Base-by-base conservation (phyloP, 2,329 filamentous ascomycete species). In the Trichoderma oligosporum region DNA sequence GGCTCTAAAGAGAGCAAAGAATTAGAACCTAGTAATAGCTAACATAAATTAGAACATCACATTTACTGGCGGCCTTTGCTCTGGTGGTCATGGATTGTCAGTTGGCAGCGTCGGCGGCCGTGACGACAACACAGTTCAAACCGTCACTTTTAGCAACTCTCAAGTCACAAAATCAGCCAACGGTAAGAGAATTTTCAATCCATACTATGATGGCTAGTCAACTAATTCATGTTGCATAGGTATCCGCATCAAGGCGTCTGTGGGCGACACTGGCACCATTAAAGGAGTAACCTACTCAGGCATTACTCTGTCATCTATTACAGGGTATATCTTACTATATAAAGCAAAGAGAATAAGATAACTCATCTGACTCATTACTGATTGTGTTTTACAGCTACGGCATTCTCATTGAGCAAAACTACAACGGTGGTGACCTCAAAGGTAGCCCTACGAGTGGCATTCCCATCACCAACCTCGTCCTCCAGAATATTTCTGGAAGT, bases 161-260 rank as follows among this genome's bases (percentile, higher is more conserved):
- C 73, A 71, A 52, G 73, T 85, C 36, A 62, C 67, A 22, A 73
- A 82, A 70, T 82, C 80, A 1, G 70, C 76, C 42, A 83, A 82
- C 63, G 80, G 78, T 49, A 35, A 22, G 61, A 22, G n/a, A n/a
- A n/a, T n/a, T n/a, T n/a, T n/a, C n/a, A n/a, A n/a, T n/a, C n/a
- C n/a, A n/a, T 27, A 41, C 11, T 11, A 31, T 5, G 27, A 31
- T 9, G 1, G 4, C 20, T 22, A 4, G 6, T 14, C 9, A 25
- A 44, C 47, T 39, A 29, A 57, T 1, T 2, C n/a, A n/a, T n/a
- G 4, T 4, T n/a, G 1, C 16, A 0, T 16, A 64, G 62, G 46
- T 4, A 75, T 73, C 61, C 69, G 74, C 57, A 73, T 80, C 69
- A 81, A 81, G 74, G 77, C 78, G 7, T 69, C 77, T 57, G 73